Base-by-base conservation (phyloP, 139 green algal species). In the Chlorella sorokiniana region DNA sequence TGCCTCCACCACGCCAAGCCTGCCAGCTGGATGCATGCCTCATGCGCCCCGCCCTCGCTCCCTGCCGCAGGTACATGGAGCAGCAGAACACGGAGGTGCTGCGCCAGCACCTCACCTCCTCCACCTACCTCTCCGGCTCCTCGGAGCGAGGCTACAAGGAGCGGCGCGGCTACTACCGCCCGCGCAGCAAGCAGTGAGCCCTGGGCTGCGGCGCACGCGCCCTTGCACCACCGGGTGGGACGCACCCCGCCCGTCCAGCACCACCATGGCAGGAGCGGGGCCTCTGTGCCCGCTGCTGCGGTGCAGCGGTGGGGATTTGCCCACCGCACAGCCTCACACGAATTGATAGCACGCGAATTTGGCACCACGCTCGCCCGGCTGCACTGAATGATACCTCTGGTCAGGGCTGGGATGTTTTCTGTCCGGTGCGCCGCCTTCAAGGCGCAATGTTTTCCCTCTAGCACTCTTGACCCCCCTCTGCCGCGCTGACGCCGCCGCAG, bases 11-110 rank as follows among this genome's bases (percentile, higher is more conserved):
- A 68, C 14, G n/a, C 33, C 63, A 6, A 33, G 3, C 1, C 65
- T 20, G 3, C 68, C 41, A 22, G 2, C 23, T 37, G 14, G 48
- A 56, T 56, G 14, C 16, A 56, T 16, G 14, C 48, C 48, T 56
- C 14, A 11, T 56, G 48, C 48, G 16, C 48, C 1, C 38, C 44
- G 14, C 44, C 31, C 44, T 33, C n/a, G 6, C 71, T 4, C 48
- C 33, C 64, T 18, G 0, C 1, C 6, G 18, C 54, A 79, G 73
- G 38, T 89, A 82, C 27, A 79, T 63, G 35, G 86, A 85, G 14
- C 62, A 83, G 31, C 52, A 88, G 37, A 88, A 79, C 37, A 42
- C 75, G 14, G 44, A 54, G 54, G 82, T 86, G 40, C 54, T 86
- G 65, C 74, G 76, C 38, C 45, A 68, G 42, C 75, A 86, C 80